Conservation (phyloP, 306 rosid species). For the Castanea mollissima region DNA sequence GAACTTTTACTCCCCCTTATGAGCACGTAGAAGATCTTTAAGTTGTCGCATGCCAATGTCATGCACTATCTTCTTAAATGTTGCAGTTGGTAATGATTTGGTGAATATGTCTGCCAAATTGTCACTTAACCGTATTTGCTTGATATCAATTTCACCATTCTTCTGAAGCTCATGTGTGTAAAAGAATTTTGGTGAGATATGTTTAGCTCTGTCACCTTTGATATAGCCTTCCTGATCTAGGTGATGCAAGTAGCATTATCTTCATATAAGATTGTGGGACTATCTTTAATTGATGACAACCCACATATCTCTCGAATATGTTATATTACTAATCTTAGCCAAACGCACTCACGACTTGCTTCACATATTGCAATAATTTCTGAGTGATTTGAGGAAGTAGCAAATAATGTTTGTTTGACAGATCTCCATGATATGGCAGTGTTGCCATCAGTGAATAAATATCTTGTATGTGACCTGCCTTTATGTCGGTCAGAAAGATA, state of each 20-base stretch:
- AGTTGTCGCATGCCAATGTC: too few species aligned
- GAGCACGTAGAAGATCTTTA: too few species aligned
- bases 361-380: not conserved
- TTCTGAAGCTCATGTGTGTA: not conserved
- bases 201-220: not conserved
- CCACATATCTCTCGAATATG: not conserved
- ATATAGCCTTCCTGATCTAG: not conserved
- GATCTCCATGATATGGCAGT: not conserved
- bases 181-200: not conserved
- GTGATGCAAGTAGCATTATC: not conserved
- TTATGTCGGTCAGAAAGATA: constrained; percentile 4
- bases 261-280: not conserved
- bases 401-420: not conserved
- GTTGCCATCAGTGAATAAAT: not conserved
- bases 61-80: too few species aligned
- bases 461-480: not conserved
- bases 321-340: not conserved
- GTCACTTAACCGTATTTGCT: too few species aligned
- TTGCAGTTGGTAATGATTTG: too few species aligned
- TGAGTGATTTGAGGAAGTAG: not conserved
- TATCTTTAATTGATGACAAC: not conserved
- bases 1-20: too few species aligned
- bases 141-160: too few species aligned
- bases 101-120: too few species aligned
- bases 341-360: not conserved